Evolutionary conservation across 2,329 filamentous ascomycete genomes (phyloP).

Genomic region (Cladophialophora chaetospira): DNA sequence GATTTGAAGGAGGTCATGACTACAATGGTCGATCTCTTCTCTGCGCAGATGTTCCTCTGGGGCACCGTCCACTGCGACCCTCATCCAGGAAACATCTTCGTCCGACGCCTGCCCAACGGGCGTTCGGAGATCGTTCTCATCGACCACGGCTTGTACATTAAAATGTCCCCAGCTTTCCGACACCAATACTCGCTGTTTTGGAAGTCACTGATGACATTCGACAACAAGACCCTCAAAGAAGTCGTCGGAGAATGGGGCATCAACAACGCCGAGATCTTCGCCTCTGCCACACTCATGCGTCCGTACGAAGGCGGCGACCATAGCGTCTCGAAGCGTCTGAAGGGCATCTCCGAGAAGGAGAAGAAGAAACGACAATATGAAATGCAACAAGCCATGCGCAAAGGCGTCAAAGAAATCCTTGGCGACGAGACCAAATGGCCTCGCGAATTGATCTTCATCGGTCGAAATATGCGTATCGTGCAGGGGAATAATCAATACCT

Average conservation of each 20-base stretch:
- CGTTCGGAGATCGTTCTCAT: constrained; percentile 89
- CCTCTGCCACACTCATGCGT: constrained; percentile 82
- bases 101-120: constrained; percentile 80
- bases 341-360: constrained; percentile 57
- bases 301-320: constrained; percentile 86
- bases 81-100: constrained; percentile 96
- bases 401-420: constrained; percentile 76
- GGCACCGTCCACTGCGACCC: constrained; percentile 95
- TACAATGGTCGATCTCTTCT: constrained; percentile 94
- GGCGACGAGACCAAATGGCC: constrained; percentile 87
- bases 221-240: constrained; percentile 74
- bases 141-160: constrained; percentile 94
- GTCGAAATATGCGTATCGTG: constrained; percentile 87
- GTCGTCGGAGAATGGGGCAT: constrained; percentile 85
- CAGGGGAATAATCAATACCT: constrained; percentile 92
- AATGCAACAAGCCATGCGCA: constrained; percentile 73
- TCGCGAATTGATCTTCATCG: constrained; percentile 88
- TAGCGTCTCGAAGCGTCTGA: constrained; percentile 63
- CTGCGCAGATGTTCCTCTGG: constrained; percentile 98
- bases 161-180: constrained; percentile 80
- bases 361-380: constrained; percentile 67
- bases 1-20: constrained; percentile 86
- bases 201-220: constrained; percentile 91
- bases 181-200: constrained; percentile 88
- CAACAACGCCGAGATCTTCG: constrained; percentile 85